phyloP scores from a whole-genome alignment of 345 rosid genomes.

The Garcia nutans region DNA sequence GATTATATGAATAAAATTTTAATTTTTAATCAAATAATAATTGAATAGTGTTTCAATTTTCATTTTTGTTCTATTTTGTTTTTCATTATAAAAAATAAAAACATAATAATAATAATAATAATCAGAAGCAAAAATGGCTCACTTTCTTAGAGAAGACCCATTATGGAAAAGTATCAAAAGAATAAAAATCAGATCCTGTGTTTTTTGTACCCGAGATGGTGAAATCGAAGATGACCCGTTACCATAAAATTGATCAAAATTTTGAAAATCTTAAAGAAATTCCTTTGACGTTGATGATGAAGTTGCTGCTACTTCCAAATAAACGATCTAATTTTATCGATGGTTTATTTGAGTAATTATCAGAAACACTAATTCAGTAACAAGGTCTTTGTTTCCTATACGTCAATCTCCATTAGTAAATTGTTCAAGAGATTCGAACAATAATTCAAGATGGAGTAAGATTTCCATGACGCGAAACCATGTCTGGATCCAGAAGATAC shows the following conservation, averaged over 20 bases:
- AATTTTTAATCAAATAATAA: too few relatives aligned
- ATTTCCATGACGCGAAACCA: too few relatives aligned
- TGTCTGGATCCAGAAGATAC: too few relatives aligned
- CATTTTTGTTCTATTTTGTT: too few relatives aligned
- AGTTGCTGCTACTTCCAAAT: constrained; percentile 24
- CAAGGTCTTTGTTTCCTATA: neutral
- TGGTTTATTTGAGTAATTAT: constrained; percentile 3
- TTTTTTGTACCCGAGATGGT: constrained; percentile 36
- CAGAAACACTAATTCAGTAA: constrained; percentile 12
- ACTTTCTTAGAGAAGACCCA: constrained; percentile 42
- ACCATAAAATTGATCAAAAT: constrained; percentile 42
- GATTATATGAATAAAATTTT: neutral
- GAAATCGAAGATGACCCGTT: constrained; percentile 46
- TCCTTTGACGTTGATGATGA: constrained; percentile 34
- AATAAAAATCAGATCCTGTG: constrained; percentile 34
- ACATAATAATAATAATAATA: too few relatives aligned
- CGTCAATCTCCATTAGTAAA: neutral
- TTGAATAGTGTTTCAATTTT: too few relatives aligned
- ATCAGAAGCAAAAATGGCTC: constrained; percentile 46
- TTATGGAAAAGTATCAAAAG: constrained; percentile 48
- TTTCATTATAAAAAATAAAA: too few relatives aligned
- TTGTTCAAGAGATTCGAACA: too few relatives aligned
- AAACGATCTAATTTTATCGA: constrained; percentile 29
- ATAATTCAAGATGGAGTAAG: too few relatives aligned
- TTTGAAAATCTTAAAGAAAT: constrained; percentile 56